Base-by-base conservation (phyloP, 345 rosid genomes). In the Eucalyptus grandis region DNA sequence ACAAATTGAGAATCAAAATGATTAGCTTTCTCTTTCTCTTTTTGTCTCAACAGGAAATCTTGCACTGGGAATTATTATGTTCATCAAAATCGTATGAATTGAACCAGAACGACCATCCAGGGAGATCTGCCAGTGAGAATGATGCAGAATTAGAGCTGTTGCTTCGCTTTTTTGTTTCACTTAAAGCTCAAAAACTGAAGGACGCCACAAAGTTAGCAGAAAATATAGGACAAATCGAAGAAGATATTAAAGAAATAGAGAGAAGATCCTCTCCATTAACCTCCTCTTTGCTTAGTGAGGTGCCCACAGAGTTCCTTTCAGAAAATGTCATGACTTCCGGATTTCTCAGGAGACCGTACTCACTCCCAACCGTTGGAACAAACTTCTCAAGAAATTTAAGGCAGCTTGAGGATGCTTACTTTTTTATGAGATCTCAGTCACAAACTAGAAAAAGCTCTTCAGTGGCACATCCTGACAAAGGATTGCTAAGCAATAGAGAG, bases 381-480 rank as follows among this genome's bases (percentile, higher is more conserved):
- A 93, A 93, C 94, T 93, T 95, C 91, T 92, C 93, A 88, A 94
- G 91, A 92, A 94, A 94, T 93, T 93, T 96, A 72, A 88, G 90
- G 88, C 96, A 94, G 90, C 95, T 97, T 56, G 99, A 95, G 92
- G 94, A 93, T 88, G 98, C 97, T 83, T 96, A 97, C 92, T 95
- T 96, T 94, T 93, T 94, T 89, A 92, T 91, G 94, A 94, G 96
- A 91, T 93, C 96, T 88, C 93, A 94, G 91, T 89, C 92, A 89
- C 94, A 89, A 87, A 89, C 89, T 34, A 90, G 90, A 19, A 92
- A 92, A 86, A 88, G 91, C 89, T 90, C 90, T 89, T 90, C 91
- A 46, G 88, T 90, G 81, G 87, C 82, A 8, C 90, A 91, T 80
- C 91, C 92, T 86, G 96, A 94, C 62, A 92, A 90, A 90, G 91